Evolutionary conservation across 768 basidiomycete species (phyloP), one percentile per base, ranked within the genome.

Genomic region (Termitomyces eurrhizus): DNA sequence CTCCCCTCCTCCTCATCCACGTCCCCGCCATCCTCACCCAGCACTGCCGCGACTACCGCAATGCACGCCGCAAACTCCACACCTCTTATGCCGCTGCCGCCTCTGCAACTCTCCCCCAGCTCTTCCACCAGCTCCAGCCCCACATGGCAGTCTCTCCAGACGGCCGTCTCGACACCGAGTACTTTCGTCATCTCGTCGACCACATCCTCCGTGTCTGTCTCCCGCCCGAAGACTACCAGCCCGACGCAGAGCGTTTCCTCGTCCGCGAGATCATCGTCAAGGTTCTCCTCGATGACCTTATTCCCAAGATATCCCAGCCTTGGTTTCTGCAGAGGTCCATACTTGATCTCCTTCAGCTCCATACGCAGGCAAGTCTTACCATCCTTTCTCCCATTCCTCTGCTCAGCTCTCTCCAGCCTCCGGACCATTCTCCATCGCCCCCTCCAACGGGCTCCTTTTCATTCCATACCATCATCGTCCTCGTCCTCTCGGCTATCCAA

Each of bases 251-350:
- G 75, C 83, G 92, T n/a, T 79, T 83, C 62, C 89, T 98, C 60
- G 74, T 92, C 45, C 85, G 93, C 59, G 96, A 98, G 75, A 77
- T 97, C 42, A 67, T 96, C 35, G 82, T 93, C 67, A 89, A 90
- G 65, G 79, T 92, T 26, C 74, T 98, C 7, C 75, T 94, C 62
- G 81, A 82, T 52, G 85, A 87, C 63, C 73, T 89, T 29, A 68
- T 89, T 29, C 87, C 87, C 35, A 86, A 83, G 65, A 70, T 96
- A 54, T 83, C 85, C 7, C 89, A 97, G 70, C 90, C 92, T 0
- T 98, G 95, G 94, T 98, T 97, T 71, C 82, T 96, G 50, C 86
- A 93, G 60, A 85, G 79, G 67, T 68, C 81, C 3, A 77, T 90
- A 12, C 77, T 95, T 39, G 85, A 87, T 66, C 71, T 88, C 3